These are phyloP conservation scores for Cladosporium sp. DNA, from an alignment of 2,329 filamentous ascomycete genomes.

Conservation along the genomic window DNA sequence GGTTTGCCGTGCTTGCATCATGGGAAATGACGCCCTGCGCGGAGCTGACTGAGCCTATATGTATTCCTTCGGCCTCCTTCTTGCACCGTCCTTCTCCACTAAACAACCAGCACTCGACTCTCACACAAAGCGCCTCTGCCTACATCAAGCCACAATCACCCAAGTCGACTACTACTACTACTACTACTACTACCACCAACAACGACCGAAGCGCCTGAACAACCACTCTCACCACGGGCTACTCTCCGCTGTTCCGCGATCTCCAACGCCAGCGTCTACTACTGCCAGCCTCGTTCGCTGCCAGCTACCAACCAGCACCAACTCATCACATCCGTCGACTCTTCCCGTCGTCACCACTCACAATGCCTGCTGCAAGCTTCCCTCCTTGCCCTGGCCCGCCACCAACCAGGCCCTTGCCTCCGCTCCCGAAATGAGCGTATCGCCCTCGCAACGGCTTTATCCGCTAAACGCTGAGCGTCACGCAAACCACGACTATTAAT, in stretches of 20 bases:
- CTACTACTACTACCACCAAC: too few species aligned
- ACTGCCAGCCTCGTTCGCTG: conserved; percentile 11
- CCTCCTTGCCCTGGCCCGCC: conserved; percentile 46
- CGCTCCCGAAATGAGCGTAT: conserved; percentile 32
- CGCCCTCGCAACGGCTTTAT: neutral
- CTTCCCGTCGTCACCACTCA: conserved; percentile 16
- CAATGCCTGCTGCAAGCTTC: conserved; percentile 40
- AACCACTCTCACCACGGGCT: conserved; percentile 6
- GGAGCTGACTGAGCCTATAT: conserved; percentile 7
- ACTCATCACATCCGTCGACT: conserved; percentile 1
- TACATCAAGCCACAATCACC: neutral
- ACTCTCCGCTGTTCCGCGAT: conserved; percentile 12
- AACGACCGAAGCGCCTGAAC: neutral
- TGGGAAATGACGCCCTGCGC: conserved; percentile 20
- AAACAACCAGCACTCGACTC: neutral
- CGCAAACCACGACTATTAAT: neutral
- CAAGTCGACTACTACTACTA: neutral
- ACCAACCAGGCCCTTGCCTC: conserved; percentile 45
- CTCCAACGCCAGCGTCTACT: conserved; percentile 11
- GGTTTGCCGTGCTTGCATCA: conserved; percentile 23
- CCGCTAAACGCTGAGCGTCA: neutral
- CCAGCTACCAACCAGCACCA: neutral
- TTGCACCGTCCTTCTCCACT: neutral
- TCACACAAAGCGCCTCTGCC: neutral
- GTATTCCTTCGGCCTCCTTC: conserved; percentile 1